These are phyloP conservation scores for Parathielavia appendiculata DNA, from an alignment of 495 filamentous ascomycete species.

Conservation along the genomic window DNA sequence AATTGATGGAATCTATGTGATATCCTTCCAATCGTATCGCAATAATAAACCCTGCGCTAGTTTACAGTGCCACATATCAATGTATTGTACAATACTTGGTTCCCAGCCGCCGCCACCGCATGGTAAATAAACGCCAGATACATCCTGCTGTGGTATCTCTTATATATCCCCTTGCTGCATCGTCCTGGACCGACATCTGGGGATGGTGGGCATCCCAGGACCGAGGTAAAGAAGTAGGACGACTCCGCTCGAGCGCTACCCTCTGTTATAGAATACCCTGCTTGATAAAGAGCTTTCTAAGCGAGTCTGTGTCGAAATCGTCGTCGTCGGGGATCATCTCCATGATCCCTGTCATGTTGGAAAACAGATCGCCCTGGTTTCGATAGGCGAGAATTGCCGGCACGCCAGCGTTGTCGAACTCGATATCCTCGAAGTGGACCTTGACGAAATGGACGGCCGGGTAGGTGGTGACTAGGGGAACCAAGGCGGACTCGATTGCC, in stretches of 20 bases:
- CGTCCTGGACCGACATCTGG: neutral
- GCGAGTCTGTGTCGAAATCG: constrained; percentile 47
- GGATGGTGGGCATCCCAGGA: neutral
- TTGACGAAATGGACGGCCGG: constrained; percentile 78
- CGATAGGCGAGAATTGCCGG: constrained; percentile 88
- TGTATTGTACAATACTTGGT: too few species aligned
- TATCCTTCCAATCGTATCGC: neutral
- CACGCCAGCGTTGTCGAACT: constrained; percentile 86
- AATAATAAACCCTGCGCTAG: neutral
- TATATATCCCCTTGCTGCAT: neutral
- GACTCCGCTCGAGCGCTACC: neutral
- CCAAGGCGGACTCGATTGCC: constrained; percentile 71
- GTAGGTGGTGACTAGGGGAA: constrained; percentile 63
- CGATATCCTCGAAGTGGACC: constrained; percentile 85
- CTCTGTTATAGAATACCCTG: constrained; percentile 38
- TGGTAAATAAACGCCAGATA: neutral
- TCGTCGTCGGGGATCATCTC: constrained; percentile 72
- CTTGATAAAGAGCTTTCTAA: constrained; percentile 45
- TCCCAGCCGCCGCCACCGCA: neutral
- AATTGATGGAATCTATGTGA: neutral
- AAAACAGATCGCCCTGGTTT: constrained; percentile 78
- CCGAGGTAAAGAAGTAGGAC: neutral
- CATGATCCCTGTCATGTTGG: constrained; percentile 79
- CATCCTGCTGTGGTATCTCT: constrained; percentile 9
- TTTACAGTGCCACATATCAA: too few species aligned